Evolutionary conservation across 208 protist genomes (phyloP).

Genomic region (Leishmania martiniquensis): DNA sequence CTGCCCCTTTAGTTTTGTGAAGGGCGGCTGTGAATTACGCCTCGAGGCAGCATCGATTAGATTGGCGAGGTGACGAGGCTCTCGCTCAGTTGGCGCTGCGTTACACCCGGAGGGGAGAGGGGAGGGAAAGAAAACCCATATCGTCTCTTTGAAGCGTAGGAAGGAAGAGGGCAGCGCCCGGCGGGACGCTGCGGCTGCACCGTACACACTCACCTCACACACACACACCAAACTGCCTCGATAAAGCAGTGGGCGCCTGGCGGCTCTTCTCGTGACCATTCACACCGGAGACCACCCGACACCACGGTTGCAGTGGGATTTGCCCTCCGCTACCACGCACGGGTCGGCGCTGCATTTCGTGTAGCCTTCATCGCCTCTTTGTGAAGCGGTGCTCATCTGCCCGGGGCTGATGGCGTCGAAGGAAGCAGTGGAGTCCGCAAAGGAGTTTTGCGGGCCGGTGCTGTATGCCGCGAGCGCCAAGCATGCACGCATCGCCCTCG

Average conservation of each 20-base stretch:
- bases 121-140: background rate
- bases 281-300: background rate
- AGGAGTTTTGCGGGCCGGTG: slow-evolving; percentile 22
- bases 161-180: background rate
- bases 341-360: background rate
- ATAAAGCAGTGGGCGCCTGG: background rate
- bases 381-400: background rate
- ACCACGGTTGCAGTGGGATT: background rate
- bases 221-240: background rate
- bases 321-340: too few relatives aligned
- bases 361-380: background rate
- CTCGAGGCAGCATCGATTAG: background rate
- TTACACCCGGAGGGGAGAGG: background rate
- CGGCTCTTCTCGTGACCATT: background rate
- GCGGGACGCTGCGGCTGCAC: background rate
- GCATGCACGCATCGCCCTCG: slow-evolving; percentile 15
- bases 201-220: background rate
- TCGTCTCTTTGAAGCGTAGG: background rate
- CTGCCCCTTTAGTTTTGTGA: background rate
- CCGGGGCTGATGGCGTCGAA: slow-evolving; percentile 29
- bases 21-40: background rate
- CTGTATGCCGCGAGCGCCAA: slow-evolving; percentile 19
- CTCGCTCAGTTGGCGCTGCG: background rate
- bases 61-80: background rate
- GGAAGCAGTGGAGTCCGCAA: slow-evolving; percentile 16